Conservation (phyloP, 2,329 filamentous ascomycete genomes). For the Cladophialophora carrionii region DNA sequence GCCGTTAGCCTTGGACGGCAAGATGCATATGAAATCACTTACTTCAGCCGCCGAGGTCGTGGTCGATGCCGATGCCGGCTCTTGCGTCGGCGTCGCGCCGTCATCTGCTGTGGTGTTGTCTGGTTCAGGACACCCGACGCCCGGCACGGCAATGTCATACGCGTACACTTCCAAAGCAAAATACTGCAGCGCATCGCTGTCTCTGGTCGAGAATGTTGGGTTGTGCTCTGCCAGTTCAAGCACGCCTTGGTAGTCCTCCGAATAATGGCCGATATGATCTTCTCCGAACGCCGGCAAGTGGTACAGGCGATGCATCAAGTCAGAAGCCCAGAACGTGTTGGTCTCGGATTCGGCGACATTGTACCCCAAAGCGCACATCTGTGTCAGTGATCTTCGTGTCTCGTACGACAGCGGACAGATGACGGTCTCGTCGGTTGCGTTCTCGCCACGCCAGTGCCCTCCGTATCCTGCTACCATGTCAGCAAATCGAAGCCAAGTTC, state of each 20-base stretch:
- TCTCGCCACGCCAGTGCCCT: constrained; percentile 69
- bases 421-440: constrained; percentile 68
- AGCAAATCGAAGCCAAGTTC: constrained; percentile 12
- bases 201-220: constrained; percentile 56
- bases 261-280: constrained; percentile 63
- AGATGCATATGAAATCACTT: background rate
- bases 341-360: constrained; percentile 60
- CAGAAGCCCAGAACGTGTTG: constrained; percentile 67
- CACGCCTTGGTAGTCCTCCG: constrained; percentile 61
- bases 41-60: background rate
- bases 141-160: constrained; percentile 65
- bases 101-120: background rate
- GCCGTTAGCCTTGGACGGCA: background rate
- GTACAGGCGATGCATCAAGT: constrained; percentile 68
- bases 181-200: constrained; percentile 67
- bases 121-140: constrained; percentile 62
- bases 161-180: constrained; percentile 71
- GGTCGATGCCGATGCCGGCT: background rate
- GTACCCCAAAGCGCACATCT: constrained; percentile 66
- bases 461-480: constrained; percentile 59
- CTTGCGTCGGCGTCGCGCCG: background rate
- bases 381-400: constrained; percentile 60
- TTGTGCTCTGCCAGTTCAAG: constrained; percentile 57
- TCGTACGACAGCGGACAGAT: constrained; percentile 68
- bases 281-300: constrained; percentile 66